Evolutionary conservation across 805 yeast genomes (phyloP).

Genomic region (Tetrapisispora pingtungensis): DNA sequence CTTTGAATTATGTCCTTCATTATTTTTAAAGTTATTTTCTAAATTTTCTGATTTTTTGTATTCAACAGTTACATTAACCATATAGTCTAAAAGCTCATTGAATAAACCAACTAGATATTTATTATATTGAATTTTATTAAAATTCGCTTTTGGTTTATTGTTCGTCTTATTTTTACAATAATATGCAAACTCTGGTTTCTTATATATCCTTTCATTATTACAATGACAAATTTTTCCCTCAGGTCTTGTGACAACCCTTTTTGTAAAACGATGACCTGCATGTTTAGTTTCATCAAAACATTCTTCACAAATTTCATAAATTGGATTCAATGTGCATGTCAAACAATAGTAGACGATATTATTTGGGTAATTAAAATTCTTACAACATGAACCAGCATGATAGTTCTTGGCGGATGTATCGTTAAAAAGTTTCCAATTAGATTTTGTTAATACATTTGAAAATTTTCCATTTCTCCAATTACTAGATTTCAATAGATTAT

Average conservation of each 20-base stretch:
- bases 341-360: constrained; percentile 27
- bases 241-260: constrained; percentile 19
- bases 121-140: constrained; percentile 2
- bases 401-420: constrained; percentile 3
- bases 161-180: constrained; percentile 16
- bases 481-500: constrained; percentile 11
- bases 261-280: constrained; percentile 42
- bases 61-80: constrained; percentile 8
- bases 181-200: constrained; percentile 10
- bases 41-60: constrained; percentile 3
- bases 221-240: constrained; percentile 29
- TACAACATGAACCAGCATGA: constrained; percentile 22
- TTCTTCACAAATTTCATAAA: constrained; percentile 46
- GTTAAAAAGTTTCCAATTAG: constrained; percentile 12
- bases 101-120: constrained; percentile 5
- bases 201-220: constrained; percentile 22
- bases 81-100: constrained; percentile 18
- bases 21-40: background rate
- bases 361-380: constrained; percentile 19
- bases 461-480: constrained; percentile 16
- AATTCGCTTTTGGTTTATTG: constrained; percentile 2
- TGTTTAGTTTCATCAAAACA: constrained; percentile 69
- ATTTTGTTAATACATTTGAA: constrained; percentile 7
- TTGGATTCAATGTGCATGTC: constrained; percentile 25
- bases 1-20: background rate